A percentile compares a stretch with the other conserved stretches of the same genome.
These are phyloP conservation scores for Candida awuae DNA, from an alignment of 805 yeast species.

Conservation along the genomic window DNA sequence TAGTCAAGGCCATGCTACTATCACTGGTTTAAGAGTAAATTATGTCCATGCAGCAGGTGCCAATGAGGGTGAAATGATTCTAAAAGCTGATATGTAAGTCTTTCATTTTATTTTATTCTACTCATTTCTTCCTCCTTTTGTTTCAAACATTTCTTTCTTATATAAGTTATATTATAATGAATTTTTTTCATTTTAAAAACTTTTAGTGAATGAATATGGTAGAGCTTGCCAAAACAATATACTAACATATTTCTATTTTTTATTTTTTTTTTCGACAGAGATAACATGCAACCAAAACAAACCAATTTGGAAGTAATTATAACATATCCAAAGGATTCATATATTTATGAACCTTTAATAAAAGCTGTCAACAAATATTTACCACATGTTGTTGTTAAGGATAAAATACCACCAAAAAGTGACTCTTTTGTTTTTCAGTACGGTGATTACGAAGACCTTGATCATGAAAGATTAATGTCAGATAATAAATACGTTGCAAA, in stretches of 20 bases:
- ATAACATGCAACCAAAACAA: not conserved
- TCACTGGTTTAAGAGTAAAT: conserved; percentile 66
- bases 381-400: conserved; percentile 4
- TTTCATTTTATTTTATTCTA: conserved; percentile 1
- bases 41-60: conserved; percentile 47
- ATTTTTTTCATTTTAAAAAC: too few species aligned
- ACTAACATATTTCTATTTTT: too few species aligned
- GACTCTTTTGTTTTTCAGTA: conserved; percentile 48
- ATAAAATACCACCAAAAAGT: conserved; percentile 19
- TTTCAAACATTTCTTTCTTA: too few species aligned
- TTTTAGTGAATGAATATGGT: too few species aligned
- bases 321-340: conserved; percentile 32
- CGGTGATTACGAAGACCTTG: conserved; percentile 84
- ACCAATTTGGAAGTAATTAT: conserved; percentile 23
- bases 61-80: conserved; percentile 47
- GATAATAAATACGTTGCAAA: conserved; percentile 53
- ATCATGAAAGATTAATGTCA: conserved; percentile 53
- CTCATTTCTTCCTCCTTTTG: conserved; percentile 1
- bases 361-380: conserved; percentile 28
- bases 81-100: conserved; percentile 19
- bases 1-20: conserved; percentile 52
- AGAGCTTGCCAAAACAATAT: too few species aligned
- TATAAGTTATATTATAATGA: too few species aligned
- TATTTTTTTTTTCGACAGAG: too few species aligned
- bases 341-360: conserved; percentile 36